Percentiles rank a stretch among this genome's conserved stretches.
phyloP scores from a whole-genome alignment of 352 stramenopile genomes.

The Phytopythium mirpurense region DNA sequence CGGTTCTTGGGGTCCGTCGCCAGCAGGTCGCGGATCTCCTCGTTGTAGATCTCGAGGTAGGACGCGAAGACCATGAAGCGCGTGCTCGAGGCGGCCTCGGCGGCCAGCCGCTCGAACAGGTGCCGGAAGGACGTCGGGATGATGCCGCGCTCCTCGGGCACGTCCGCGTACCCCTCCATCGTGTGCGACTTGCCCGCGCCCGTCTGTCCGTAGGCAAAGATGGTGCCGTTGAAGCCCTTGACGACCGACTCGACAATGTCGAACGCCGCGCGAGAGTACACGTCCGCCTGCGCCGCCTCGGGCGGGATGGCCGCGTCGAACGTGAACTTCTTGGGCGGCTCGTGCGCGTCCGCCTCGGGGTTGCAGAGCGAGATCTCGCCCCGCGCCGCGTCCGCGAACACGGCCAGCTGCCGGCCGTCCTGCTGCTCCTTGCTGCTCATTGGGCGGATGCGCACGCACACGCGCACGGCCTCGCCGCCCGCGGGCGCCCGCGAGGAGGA shows the following conservation, averaged over 20 bases:
- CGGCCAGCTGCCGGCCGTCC: conserved; percentile 78
- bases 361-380: conserved; percentile 87
- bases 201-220: conserved; percentile 95
- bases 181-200: conserved; percentile 85
- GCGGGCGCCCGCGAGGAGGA: too few species aligned
- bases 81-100: conserved; percentile 59
- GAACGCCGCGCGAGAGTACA: conserved; percentile 89
- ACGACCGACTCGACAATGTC: conserved; percentile 91
- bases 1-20: conserved; percentile 79
- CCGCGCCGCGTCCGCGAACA: conserved; percentile 69
- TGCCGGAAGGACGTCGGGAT: conserved; percentile 96
- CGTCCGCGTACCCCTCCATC: conserved; percentile 89
- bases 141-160: conserved; percentile 88
- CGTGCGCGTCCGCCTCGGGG: conserved; percentile 59
- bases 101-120: conserved; percentile 93
- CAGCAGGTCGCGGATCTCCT: conserved; percentile 21
- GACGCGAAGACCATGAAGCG: conserved; percentile 94
- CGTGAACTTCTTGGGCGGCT: conserved; percentile 92
- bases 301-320: conserved; percentile 92
- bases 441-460: conserved; percentile 92
- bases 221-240: conserved; percentile 95
- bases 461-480: conserved; percentile 84
- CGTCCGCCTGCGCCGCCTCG: conserved; percentile 79
- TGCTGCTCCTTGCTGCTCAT: conserved; percentile 91
- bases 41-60: conserved; percentile 94